These are phyloP conservation scores for Lodderomyces metapsilosis DNA, from an alignment of 1,139 yeast genomes.

Conservation along the genomic window DNA sequence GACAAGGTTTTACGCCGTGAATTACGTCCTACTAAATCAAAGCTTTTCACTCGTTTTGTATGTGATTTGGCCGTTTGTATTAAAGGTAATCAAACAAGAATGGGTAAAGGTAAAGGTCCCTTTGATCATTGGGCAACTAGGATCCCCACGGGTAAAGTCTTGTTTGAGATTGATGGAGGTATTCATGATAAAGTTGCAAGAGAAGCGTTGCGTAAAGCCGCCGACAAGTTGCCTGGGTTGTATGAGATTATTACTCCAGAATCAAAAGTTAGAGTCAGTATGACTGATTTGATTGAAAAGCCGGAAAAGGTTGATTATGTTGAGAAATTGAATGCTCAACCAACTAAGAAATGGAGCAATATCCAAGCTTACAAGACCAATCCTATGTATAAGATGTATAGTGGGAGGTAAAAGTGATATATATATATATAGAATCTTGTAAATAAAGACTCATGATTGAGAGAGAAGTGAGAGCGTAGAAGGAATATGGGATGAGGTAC, in stretches of 20 bases:
- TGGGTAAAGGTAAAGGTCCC: slow-evolving; percentile 99
- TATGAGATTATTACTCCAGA: slow-evolving; percentile 78
- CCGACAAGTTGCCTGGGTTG: slow-evolving; percentile 88
- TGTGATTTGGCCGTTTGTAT: slow-evolving; percentile 90
- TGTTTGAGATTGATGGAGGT: slow-evolving; percentile 79
- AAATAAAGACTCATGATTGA: background rate
- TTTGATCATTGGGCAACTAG: slow-evolving; percentile 97
- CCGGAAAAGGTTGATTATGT: slow-evolving; percentile 53
- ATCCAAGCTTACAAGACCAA: slow-evolving; percentile 45
- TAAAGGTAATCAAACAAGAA: slow-evolving; percentile 98
- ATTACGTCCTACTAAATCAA: slow-evolving; percentile 70
- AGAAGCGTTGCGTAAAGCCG: slow-evolving; percentile 89
- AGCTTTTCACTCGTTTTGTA: slow-evolving; percentile 74
- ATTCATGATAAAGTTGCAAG: slow-evolving; percentile 89
- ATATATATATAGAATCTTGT: background rate
- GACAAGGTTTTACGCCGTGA: slow-evolving; percentile 81
- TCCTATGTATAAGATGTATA: slow-evolving; percentile 49
- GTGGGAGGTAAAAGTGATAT: slow-evolving; percentile 44
- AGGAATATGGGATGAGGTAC: too few relatives aligned
- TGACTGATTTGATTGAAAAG: slow-evolving; percentile 44
- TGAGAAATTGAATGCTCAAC: slow-evolving; percentile 54
- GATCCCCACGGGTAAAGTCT: slow-evolving; percentile 91
- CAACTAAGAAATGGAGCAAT: slow-evolving; percentile 62
- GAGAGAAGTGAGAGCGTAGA: too few relatives aligned
- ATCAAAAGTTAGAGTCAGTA: slow-evolving; percentile 71